Conservation (phyloP, 2,329 filamentous ascomycete species). For the Colletotrichum endophyticum region DNA sequence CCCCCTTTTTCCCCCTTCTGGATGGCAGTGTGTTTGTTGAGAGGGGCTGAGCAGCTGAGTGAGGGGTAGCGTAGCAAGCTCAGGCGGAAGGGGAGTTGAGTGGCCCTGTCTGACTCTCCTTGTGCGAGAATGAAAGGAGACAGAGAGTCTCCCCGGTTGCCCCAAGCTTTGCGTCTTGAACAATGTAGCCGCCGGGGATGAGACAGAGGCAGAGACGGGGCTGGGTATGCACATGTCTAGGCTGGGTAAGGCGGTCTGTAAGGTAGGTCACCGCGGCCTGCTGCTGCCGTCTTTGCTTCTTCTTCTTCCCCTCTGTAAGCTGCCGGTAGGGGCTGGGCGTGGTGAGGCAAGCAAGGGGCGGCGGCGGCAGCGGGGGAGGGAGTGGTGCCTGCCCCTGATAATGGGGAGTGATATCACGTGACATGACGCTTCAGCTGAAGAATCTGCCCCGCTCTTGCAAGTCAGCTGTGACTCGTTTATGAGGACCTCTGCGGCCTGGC, state of each 20-base stretch:
- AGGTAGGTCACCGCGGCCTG: not conserved
- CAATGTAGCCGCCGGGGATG: not conserved
- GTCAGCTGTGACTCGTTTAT: not conserved
- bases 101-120: not conserved
- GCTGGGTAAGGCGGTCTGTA: not conserved
- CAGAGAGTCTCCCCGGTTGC: not conserved
- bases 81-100: not conserved
- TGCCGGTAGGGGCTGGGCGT: not conserved
- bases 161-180: not conserved
- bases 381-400: not conserved
- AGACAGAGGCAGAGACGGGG: not conserved
- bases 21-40: not conserved
- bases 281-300: not conserved
- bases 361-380: not conserved
- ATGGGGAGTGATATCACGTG: not conserved
- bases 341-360: not conserved
- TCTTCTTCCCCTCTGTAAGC: not conserved
- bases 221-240: not conserved
- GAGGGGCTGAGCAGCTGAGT: not conserved
- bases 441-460: not conserved
- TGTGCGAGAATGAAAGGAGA: not conserved
- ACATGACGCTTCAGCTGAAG: not conserved
- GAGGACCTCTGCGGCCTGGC: not conserved
- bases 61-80: not conserved
- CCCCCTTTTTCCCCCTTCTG: not conserved